Evolutionary conservation across 1,139 yeast species (phyloP), one percentile per base, ranked within the genome.

Genomic region (Magnusiomyces fungicola): DNA sequence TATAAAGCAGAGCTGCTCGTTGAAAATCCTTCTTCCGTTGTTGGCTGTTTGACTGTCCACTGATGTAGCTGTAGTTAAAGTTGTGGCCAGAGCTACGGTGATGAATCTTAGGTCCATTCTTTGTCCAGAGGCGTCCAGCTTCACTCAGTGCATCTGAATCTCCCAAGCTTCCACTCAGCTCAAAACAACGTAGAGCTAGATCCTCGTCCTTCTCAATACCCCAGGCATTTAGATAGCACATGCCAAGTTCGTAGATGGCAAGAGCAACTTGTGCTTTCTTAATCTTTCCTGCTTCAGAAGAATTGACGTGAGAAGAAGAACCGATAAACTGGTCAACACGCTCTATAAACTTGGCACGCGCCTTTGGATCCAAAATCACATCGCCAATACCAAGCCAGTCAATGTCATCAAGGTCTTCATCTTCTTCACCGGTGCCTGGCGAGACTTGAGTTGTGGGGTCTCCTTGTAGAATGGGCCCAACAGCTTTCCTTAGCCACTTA

Each of bases 1-100:
- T 70, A 54, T 80, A 76, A 80, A 90, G 81, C 12, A 80, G 78
- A 1, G 94, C 87, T 1, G 95, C 89, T 58, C 76, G 69, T 47
- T 68, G 65, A 47, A 74, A 65, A 61, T 86, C 87, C 59, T 79
- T 81, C 64, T 80, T 80, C 27, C 78, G 62, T 7, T 34, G 38
- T 12, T 7, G 7, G 30, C 30, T 27, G 10, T 7, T 7, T 12
- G 30, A 7, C 30, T 7, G 7, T 27, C 30, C 30, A 7, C 23
- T 5, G 23, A 34, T 21, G 23, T 34, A 34, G 23, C 16, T 5
- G 38, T 34, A 34, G 23, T 34, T 23, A 18, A 18, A 34, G n/a
- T n/a, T n/a, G n/a, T n/a, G n/a, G n/a, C n/a, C n/a, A n/a, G n/a
- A n/a, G n/a, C n/a, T n/a, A n/a, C n/a, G n/a, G n/a, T n/a, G n/a